Percentiles rank a stretch among this genome's conserved stretches.
These are phyloP conservation scores for Polysphondylium violaceum DNA, from an alignment of 78 protist species.

Conservation along the genomic window DNA sequence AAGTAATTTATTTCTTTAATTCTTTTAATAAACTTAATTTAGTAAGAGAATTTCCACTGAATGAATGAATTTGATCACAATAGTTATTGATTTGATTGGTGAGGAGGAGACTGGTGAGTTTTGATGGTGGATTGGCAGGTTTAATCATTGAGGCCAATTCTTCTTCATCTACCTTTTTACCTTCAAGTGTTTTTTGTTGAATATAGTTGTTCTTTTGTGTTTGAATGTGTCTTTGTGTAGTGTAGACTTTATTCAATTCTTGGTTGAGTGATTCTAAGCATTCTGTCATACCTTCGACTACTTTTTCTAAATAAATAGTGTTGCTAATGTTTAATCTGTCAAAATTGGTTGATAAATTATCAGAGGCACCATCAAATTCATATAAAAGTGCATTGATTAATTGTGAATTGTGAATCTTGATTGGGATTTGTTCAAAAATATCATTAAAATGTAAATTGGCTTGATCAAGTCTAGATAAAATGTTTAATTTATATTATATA, in stretches of 20 bases:
- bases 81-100: conserved; percentile 85
- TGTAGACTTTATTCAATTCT: conserved; percentile 73
- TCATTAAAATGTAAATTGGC: conserved; percentile 73
- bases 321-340: conserved; percentile 84
- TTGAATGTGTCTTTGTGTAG: conserved; percentile 62
- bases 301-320: conserved; percentile 84
- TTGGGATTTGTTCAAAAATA: conserved; percentile 88
- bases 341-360: conserved; percentile 55
- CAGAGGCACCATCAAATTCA: conserved; percentile 67
- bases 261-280: conserved; percentile 76
- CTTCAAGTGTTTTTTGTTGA: conserved; percentile 53
- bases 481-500: background rate
- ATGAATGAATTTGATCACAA: conserved; percentile 84
- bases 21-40: conserved; percentile 59
- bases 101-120: conserved; percentile 80
- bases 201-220: conserved; percentile 57
- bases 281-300: conserved; percentile 85
- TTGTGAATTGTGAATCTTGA: conserved; percentile 86
- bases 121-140: conserved; percentile 75
- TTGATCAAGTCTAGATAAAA: conserved; percentile 12
- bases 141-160: conserved; percentile 47
- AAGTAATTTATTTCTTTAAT: conserved; percentile 34
- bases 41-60: conserved; percentile 73
- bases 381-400: conserved; percentile 84
- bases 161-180: conserved; percentile 61